phyloP scores from a whole-genome alignment of 768 basidiomycete species.

The Saitozyma sp. region DNA sequence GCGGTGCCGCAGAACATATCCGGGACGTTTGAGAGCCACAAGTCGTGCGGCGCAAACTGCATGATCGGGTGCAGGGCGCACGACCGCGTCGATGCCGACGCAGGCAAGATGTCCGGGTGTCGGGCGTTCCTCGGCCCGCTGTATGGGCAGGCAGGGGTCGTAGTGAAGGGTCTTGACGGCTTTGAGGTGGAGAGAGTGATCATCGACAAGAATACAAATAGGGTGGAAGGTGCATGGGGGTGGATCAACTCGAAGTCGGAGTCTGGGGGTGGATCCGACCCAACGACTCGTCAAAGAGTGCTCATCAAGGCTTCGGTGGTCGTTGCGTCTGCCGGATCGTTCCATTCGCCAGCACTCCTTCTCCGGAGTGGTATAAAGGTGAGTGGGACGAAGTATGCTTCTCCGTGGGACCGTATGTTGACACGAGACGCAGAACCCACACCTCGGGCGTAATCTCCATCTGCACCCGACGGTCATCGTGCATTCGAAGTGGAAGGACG shows the following conservation, averaged over 20 bases:
- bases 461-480: conserved; percentile 39
- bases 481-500: conserved; percentile 33
- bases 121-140: conserved; percentile 9
- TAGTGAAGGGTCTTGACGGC: conserved; percentile 10
- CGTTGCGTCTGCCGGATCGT: conserved; percentile 37
- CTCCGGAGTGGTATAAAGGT: conserved; percentile 30
- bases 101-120: conserved; percentile 15
- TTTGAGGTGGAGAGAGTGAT: conserved; percentile 11
- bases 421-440: conserved; percentile 20
- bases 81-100: conserved; percentile 4
- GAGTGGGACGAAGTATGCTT: neutral
- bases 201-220: conserved; percentile 1
- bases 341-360: conserved; percentile 42
- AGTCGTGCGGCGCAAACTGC: conserved; percentile 10
- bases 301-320: conserved; percentile 18
- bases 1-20: conserved; percentile 14
- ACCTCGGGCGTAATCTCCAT: conserved; percentile 44
- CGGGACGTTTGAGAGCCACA: conserved; percentile 5
- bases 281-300: neutral
- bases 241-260: neutral
- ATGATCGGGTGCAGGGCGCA: conserved; percentile 11
- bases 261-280: no score
- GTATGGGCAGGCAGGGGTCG: neutral
- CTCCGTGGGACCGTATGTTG: neutral
- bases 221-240: conserved; percentile 1